Evolutionary conservation across 2,329 filamentous ascomycete species (phyloP).

Genomic region (Sarocladiaceae sp.): DNA sequence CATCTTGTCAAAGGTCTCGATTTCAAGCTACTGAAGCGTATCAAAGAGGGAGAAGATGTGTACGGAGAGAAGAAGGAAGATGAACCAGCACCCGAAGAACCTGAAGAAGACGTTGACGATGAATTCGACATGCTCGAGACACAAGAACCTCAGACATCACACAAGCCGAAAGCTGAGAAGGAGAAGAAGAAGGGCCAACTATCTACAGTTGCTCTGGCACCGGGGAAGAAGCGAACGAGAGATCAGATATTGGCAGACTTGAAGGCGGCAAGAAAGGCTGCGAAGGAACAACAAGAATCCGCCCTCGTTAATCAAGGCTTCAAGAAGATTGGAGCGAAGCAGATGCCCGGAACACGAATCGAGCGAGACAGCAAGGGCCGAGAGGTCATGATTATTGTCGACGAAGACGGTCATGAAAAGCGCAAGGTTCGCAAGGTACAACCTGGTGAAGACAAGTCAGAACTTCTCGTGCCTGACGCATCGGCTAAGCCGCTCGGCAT

Average conservation of each 20-base stretch:
- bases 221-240: slow-evolving; percentile 58
- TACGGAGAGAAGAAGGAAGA: slow-evolving; percentile 32
- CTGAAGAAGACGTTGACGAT: slow-evolving; percentile 49
- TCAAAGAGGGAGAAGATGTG: slow-evolving; percentile 66
- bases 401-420: slow-evolving; percentile 63
- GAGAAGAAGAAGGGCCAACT: slow-evolving; percentile 60
- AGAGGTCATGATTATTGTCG: slow-evolving; percentile 61
- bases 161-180: slow-evolving; percentile 46
- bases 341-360: slow-evolving; percentile 51
- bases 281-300: slow-evolving; percentile 49
- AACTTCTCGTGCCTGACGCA: slow-evolving; percentile 50
- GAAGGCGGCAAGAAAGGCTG: slow-evolving; percentile 58
- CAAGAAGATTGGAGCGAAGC: slow-evolving; percentile 58
- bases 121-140: slow-evolving; percentile 58
- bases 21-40: slow-evolving; percentile 69
- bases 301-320: slow-evolving; percentile 56
- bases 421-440: slow-evolving; percentile 56
- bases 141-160: slow-evolving; percentile 48
- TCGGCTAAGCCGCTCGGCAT: slow-evolving; percentile 57
- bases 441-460: slow-evolving; percentile 28
- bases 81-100: slow-evolving; percentile 21
- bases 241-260: slow-evolving; percentile 65
- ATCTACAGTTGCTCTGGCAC: slow-evolving; percentile 45
- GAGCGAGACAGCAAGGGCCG: slow-evolving; percentile 58
- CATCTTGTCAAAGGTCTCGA: slow-evolving; percentile 92